Conservation (phyloP, 345 rosid species). For the Theobroma cacao region DNA sequence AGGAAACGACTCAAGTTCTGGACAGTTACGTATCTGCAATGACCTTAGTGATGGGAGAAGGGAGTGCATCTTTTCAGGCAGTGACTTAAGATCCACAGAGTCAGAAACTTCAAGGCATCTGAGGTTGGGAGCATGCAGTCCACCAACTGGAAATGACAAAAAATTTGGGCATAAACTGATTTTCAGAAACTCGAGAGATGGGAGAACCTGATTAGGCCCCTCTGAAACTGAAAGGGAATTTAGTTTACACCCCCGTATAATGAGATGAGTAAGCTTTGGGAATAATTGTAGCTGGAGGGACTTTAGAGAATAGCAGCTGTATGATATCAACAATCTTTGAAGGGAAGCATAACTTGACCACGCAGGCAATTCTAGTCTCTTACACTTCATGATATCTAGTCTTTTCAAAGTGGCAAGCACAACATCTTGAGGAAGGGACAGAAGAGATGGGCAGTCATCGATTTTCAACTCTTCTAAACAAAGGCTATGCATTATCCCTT, state of each 20-base stretch:
- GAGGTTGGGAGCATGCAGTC: neutral
- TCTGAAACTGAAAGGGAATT: constrained; percentile 6
- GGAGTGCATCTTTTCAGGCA: neutral
- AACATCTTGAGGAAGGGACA: neutral
- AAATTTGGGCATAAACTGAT: neutral
- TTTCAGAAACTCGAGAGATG: neutral
- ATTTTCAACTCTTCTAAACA: constrained; percentile 7
- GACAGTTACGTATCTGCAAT: neutral
- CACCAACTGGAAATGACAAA: constrained; percentile 3
- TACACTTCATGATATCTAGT: constrained; percentile 9
- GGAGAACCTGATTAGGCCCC: neutral
- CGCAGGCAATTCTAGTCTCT: constrained; percentile 1
- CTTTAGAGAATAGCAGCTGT: neutral
- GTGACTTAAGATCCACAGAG: neutral
- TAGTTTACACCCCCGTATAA: neutral
- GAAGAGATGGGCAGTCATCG: neutral
- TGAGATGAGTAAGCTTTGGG: constrained; percentile 1
- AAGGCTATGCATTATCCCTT: neutral
- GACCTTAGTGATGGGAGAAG: neutral
- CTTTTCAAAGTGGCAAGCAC: neutral
- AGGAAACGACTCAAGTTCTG: neutral
- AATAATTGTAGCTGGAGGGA: constrained; percentile 1
- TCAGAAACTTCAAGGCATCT: neutral
- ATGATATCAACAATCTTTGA: neutral
- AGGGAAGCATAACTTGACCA: neutral